Conservation (phyloP, 768 basidiomycete genomes). For the button mushroom (Agaricus bisporus) region DNA sequence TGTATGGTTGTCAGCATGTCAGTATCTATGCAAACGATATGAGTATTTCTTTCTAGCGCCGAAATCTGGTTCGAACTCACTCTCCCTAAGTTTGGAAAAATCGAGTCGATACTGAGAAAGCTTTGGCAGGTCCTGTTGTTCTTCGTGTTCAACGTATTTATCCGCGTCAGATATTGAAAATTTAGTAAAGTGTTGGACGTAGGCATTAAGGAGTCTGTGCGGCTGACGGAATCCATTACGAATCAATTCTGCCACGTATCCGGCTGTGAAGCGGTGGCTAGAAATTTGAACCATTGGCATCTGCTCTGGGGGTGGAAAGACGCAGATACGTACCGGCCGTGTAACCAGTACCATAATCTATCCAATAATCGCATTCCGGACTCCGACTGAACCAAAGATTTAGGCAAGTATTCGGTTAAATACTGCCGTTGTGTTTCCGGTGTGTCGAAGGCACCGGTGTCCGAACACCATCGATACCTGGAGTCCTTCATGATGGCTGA, state of each 20-base stretch:
- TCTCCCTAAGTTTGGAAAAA: constrained; percentile 36
- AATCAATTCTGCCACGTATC: constrained; percentile 35
- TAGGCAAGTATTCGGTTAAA: constrained; percentile 31
- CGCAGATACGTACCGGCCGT: constrained; percentile 29
- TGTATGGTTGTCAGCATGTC: constrained; percentile 33
- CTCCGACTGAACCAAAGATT: constrained; percentile 19
- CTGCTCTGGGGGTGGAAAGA: not conserved
- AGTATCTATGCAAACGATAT: constrained; percentile 19
- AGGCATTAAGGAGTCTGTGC: constrained; percentile 34
- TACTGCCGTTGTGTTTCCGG: constrained; percentile 27
- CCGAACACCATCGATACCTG: constrained; percentile 37
- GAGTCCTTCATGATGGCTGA: constrained; percentile 43
- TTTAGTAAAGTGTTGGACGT: constrained; percentile 33
- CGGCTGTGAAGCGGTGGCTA: constrained; percentile 42
- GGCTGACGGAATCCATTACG: constrained; percentile 31
- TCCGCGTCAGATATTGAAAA: constrained; percentile 33
- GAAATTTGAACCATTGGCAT: not conserved
- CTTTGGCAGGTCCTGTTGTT: constrained; percentile 20
- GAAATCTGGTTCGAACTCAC: constrained; percentile 18
- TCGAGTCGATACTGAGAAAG: constrained; percentile 32
- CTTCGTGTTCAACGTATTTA: constrained; percentile 24
- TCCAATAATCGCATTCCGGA: constrained; percentile 28
- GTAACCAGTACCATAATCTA: constrained; percentile 38
- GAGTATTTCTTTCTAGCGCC: not conserved
- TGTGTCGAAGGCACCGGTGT: constrained; percentile 36